Evolutionary conservation across 805 yeast genomes (phyloP).

Genomic region (Zygosaccharomyces gambellarensis): DNA sequence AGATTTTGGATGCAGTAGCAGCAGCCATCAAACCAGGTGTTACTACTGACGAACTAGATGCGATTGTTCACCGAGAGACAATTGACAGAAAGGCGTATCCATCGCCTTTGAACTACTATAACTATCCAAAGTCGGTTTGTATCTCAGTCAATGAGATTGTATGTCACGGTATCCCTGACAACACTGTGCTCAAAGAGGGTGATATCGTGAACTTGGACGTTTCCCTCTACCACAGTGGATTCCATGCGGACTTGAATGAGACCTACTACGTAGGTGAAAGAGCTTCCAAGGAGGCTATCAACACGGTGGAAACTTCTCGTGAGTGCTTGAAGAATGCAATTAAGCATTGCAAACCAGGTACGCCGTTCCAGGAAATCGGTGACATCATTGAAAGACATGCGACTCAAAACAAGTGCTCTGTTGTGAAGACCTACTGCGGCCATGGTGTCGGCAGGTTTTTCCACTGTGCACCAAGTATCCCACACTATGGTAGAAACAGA

Average conservation of each 20-base stretch:
- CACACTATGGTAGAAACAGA: constrained; percentile 92
- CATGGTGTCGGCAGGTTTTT: constrained; percentile 86
- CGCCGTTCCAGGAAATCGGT: constrained; percentile 81
- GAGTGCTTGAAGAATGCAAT: constrained; percentile 85
- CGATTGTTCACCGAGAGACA: constrained; percentile 80
- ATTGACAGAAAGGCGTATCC: constrained; percentile 88
- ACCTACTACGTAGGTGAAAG: constrained; percentile 95
- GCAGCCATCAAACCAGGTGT: constrained; percentile 79
- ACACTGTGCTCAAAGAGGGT: constrained; percentile 81
- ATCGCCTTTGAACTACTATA: constrained; percentile 89
- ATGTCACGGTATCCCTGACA: constrained; percentile 97
- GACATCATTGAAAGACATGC: constrained; percentile 86
- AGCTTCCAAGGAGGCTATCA: constrained; percentile 71
- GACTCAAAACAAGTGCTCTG: constrained; percentile 68
- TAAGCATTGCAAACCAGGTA: constrained; percentile 82
- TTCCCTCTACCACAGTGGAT: constrained; percentile 77
- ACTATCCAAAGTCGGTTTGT: constrained; percentile 88
- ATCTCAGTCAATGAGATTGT: constrained; percentile 92
- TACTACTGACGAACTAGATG: constrained; percentile 90
- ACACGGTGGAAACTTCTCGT: constrained; percentile 87
- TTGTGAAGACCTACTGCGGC: constrained; percentile 87
- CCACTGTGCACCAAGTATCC: constrained; percentile 89
- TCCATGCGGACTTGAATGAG: constrained; percentile 92
- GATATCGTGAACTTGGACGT: constrained; percentile 92
- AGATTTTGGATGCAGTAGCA: constrained; percentile 85